These are phyloP conservation scores for Pseudocohnilembus persalinus DNA, from an alignment of 169 alveolate genomes.

Conservation along the genomic window DNA sequence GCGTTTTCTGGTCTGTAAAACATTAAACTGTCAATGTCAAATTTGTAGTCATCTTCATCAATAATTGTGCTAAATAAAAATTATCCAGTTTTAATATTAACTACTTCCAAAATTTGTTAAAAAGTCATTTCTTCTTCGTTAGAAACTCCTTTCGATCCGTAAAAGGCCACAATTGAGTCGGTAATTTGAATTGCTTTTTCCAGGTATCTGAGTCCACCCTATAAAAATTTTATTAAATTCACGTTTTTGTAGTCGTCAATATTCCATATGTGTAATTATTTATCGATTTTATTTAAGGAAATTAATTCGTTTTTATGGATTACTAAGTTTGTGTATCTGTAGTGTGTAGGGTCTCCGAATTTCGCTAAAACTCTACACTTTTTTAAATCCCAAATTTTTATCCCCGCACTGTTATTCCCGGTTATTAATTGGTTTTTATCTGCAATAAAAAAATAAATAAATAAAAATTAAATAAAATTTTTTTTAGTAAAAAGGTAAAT, in stretches of 20 bases:
- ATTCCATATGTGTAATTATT: not conserved
- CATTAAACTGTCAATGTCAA: not conserved
- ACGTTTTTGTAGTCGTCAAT: not conserved
- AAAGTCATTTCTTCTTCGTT: not conserved
- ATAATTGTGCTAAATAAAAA: too few relatives aligned
- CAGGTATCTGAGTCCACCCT: not conserved
- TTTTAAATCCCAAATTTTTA: not conserved
- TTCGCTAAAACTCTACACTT: not conserved
- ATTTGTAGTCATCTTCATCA: not conserved
- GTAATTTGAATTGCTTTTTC: not conserved
- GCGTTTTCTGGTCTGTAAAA: not conserved
- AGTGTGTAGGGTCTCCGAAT: not conserved
- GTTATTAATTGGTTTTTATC: not conserved
- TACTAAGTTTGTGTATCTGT: not conserved
- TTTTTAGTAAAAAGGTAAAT: too few relatives aligned
- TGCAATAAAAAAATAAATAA: too few relatives aligned
- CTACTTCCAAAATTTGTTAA: not conserved
- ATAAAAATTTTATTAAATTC: too few relatives aligned
- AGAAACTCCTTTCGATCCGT: not conserved
- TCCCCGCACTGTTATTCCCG: not conserved
- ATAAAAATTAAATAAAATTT: too few relatives aligned
- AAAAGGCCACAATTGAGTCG: not conserved
- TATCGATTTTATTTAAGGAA: not conserved
- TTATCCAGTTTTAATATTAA: not conserved
- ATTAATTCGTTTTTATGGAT: not conserved